A percentile compares a stretch with the other conserved stretches of the same genome.
Evolutionary conservation across 768 basidiomycete species (phyloP).

Genomic region (Leccinum rimulosum): DNA sequence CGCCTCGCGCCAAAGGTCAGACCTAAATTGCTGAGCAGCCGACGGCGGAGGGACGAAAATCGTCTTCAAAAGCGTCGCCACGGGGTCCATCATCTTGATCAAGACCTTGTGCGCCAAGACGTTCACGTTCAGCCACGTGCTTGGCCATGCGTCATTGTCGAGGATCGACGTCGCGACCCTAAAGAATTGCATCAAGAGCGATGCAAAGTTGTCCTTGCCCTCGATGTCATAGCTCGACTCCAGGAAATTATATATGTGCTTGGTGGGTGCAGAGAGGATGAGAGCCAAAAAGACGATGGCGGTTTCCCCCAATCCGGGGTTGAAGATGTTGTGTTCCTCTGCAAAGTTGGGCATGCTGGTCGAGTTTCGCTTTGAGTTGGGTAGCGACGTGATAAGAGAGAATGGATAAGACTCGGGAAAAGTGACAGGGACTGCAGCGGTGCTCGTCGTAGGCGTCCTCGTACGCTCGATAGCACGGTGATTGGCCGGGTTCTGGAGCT

Average conservation of each 20-base stretch:
- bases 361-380: conserved; percentile 48
- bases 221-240: conserved; percentile 85
- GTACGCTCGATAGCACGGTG: conserved; percentile 68
- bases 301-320: conserved; percentile 79
- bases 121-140: conserved; percentile 88
- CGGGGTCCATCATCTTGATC: conserved; percentile 83
- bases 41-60: conserved; percentile 76
- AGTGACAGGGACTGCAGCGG: conserved; percentile 65
- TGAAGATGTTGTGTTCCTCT: conserved; percentile 56
- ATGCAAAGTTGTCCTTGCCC: conserved; percentile 74
- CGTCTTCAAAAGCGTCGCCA: conserved; percentile 71
- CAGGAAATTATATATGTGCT: conserved; percentile 74
- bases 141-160: conserved; percentile 84
- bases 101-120: conserved; percentile 85
- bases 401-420: conserved; percentile 97
- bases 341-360: conserved; percentile 39
- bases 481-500: conserved; percentile 69
- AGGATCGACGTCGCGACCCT: conserved; percentile 78
- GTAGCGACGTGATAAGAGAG: conserved; percentile 68
- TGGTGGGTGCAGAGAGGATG: conserved; percentile 73
- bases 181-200: conserved; percentile 75
- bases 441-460: conserved; percentile 55
- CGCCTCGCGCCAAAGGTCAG: conserved; percentile 75
- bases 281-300: conserved; percentile 83
- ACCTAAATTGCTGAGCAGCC: conserved; percentile 66